Base-by-base conservation (phyloP, 2,329 filamentous ascomycete species). In the Colletotrichum nymphaeae region DNA sequence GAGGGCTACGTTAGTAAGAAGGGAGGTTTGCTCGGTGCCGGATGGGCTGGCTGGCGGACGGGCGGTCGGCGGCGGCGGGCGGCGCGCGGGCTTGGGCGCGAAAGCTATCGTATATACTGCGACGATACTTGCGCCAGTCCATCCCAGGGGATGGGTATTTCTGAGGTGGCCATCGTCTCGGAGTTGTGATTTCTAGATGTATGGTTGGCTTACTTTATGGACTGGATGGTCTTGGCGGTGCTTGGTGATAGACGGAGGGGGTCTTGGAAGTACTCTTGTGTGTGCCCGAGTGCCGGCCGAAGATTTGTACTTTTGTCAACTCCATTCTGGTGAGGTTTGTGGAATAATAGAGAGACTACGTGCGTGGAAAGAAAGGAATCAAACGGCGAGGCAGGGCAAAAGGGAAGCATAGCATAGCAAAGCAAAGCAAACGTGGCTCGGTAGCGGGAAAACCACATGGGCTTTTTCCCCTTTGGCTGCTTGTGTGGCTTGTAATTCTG, bases 261-360 rank as follows among this genome's bases (percentile, higher is more conserved):
- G 4, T n/a, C 52, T 14, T 22, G 32, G n/a, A 14, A 63, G 26
- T 26, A 5, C 5, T 30, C 16, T 1, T 52, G 58, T 49, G 37
- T 59, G 58, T 69, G 37, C 46, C 65, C 65, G 53, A 72, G 58
- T 32, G 65, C 53, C 58, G 59, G 53, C 69, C 53, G 42, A 63
- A n/a, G 3, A 37, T 6, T 8, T 63, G 49, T 42, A 42, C 14
- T n/a, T n/a, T 9, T 32, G 32, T 16, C 14, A 28, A 6, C 5
- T 24, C 52, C 16, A 22, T 22, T 32, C n/a, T 52, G 26, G 35
- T 2, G 35, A 19, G 12, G 4, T 28, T n/a, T 28, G 58, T 46
- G 35, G 22, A 4, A 37, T 4, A n/a, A 63, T 19, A 32, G 5
- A 28, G 24, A 28, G 16, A 26, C 6, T 63, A 19, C 2, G 7